phyloP scores from a whole-genome alignment of 2,329 filamentous ascomycete genomes.

The Sporothrix dimorphospora region DNA sequence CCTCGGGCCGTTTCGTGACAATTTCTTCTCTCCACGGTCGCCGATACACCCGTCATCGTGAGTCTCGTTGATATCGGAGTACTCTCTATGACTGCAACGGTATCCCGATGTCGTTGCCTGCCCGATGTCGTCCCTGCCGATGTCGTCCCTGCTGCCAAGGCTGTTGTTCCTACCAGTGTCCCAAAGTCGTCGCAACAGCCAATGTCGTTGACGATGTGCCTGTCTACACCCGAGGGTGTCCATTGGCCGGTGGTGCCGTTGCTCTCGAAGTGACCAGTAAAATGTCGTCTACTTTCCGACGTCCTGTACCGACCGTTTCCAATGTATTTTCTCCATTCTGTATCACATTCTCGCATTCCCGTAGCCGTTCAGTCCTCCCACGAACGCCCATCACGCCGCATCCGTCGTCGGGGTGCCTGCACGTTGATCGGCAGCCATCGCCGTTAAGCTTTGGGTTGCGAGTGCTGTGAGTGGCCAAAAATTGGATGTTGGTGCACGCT shows the following conservation, averaged over 20 bases:
- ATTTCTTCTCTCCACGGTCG: background rate
- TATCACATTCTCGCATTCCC: background rate
- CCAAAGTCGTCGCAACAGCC: background rate
- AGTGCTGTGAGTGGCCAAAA: background rate
- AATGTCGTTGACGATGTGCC: background rate
- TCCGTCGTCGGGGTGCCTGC: conserved; percentile 2
- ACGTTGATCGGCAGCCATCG: background rate
- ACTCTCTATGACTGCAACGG: background rate
- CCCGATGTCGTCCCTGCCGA: too few relatives aligned
- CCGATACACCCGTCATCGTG: background rate
- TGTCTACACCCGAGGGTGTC: background rate
- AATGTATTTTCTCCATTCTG: background rate
- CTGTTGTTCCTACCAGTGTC: background rate
- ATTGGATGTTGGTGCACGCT: background rate
- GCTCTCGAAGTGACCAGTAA: background rate
- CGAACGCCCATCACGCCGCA: background rate
- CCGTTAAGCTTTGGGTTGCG: background rate
- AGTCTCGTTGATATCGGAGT: background rate
- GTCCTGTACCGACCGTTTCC: background rate
- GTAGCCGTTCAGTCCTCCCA: background rate
- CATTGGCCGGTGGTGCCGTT: background rate
- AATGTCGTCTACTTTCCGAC: background rate
- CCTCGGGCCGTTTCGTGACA: background rate
- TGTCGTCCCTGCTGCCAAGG: background rate
- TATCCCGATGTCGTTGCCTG: background rate